phyloP scores from a whole-genome alignment of 192 early-diverging fungal genomes.

The Jimgerdemannia lactiflua region DNA sequence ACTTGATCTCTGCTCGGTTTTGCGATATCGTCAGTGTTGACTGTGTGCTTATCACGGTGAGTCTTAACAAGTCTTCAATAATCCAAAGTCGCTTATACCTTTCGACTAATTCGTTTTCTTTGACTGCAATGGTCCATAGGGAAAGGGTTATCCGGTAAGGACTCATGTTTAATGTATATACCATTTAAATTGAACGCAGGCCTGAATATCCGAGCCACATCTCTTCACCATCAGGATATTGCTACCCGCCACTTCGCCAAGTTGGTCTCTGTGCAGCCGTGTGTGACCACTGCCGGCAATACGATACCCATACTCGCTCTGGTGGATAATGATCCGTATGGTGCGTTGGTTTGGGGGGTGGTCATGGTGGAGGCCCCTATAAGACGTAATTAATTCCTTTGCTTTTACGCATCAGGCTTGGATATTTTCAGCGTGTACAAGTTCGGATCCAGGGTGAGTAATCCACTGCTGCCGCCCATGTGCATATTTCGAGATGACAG shows the following conservation, averaged over 20 bases:
- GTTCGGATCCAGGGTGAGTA: conserved; percentile 17
- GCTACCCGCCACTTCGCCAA: conserved; percentile 20
- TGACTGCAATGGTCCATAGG: conserved; percentile 5
- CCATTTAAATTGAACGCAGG: neutral
- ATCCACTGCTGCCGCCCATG: neutral
- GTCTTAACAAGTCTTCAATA: neutral
- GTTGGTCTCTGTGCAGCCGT: conserved; percentile 1
- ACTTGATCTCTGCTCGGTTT: conserved; percentile 11
- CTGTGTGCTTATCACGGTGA: conserved; percentile 16
- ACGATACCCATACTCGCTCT: conserved; percentile 10
- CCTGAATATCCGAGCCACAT: neutral
- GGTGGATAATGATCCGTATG: conserved; percentile 23
- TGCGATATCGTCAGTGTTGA: neutral
- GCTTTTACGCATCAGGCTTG: conserved; percentile 5
- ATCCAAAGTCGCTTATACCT: too few relatives aligned
- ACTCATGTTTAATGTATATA: too few relatives aligned
- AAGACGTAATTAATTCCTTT: neutral
- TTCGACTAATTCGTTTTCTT: too few relatives aligned
- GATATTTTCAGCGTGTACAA: conserved; percentile 19
- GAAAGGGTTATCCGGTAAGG: conserved; percentile 22
- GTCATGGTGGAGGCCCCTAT: neutral
- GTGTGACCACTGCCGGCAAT: neutral
- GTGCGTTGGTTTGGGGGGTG: too few relatives aligned
- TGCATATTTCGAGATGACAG: neutral
- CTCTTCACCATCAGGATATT: conserved; percentile 9